Conservation (phyloP, 306 rosid genomes). For the Canavalia gladiata region DNA sequence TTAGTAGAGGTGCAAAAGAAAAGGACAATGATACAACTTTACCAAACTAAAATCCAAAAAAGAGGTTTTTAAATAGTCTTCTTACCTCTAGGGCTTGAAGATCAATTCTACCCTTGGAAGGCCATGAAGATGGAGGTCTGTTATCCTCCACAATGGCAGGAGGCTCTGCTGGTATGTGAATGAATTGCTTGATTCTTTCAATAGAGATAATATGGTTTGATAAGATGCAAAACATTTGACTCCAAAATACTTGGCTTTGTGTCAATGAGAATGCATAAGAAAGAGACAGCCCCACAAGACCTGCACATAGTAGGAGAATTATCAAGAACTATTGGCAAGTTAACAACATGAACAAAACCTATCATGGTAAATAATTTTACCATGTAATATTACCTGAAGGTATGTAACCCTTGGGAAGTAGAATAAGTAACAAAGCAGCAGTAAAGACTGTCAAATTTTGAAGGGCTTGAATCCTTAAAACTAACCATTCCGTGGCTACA, state of each 20-base stretch:
- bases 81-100: constrained; percentile 62
- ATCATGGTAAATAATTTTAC: neutral
- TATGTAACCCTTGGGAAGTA: constrained; percentile 64
- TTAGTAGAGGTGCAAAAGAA: neutral
- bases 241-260: constrained; percentile 47
- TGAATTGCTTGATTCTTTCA: constrained; percentile 83
- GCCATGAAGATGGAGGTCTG: constrained; percentile 76
- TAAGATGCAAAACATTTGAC: constrained; percentile 59
- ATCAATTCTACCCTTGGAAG: constrained; percentile 71
- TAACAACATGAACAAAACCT: neutral
- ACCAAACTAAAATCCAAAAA: no score
- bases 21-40: neutral
- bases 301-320: constrained; percentile 45
- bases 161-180: constrained; percentile 73
- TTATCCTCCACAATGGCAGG: constrained; percentile 59
- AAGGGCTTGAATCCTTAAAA: constrained; percentile 70
- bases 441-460: constrained; percentile 69
- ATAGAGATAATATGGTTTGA: constrained; percentile 70
- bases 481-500: constrained; percentile 72
- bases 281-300: constrained; percentile 77
- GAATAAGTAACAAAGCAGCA: constrained; percentile 63
- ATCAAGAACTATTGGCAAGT: neutral
- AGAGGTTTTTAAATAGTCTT: neutral
- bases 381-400: constrained; percentile 58
- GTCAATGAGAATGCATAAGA: constrained; percentile 71